Evolutionary conservation across 768 basidiomycete genomes (phyloP), one percentile per base, ranked within the genome.

Genomic region (Auricularia heimuer): DNA sequence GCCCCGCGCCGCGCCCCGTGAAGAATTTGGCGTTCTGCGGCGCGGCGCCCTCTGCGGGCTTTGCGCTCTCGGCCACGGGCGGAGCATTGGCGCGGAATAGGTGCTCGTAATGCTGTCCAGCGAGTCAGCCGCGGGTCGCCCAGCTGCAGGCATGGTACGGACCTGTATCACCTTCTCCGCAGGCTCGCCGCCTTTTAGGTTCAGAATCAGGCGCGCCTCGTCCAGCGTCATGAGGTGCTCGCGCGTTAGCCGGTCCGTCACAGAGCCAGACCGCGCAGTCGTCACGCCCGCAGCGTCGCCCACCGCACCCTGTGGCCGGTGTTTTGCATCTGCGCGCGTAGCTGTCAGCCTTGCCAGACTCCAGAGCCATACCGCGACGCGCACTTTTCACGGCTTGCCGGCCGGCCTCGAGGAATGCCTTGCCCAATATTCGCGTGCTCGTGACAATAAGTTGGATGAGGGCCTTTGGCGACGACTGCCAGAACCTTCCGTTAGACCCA

Each of bases 151-250:
- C 16, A 0, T 6, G 35, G 37, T 35, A 73, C 79, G 70, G 72
- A 90, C 95, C 82, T 90, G 87, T 45, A 90, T 72, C 33, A 95
- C 78, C 54, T 77, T 80, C 72, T 93, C 88, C 72, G 89, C 73
- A 0, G 79, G 70, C 29, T 91, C 89, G 24, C 82, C 89, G 44
- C 84, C 83, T 75, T 93, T 95, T 24, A 84, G 78, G 74, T 99
- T 98, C 67, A 99, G 77, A 71, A 99, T 94, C 65, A 97, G 78
- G 71, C 88, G 88, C 21, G 96, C 97, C 77, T 99, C 97, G 69
- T 98, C 95, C 69, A 96, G 70, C 6, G 93, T 94, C 94, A 99
- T 95, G 62, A 88, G 86, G 71, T 94, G 86, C 68, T 90, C 85
- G 68, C 88, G 84, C 63, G 92, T 93, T 45, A 97, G 77, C 71